Evolutionary conservation across 2,329 filamentous ascomycete genomes (phyloP).

Genomic region (Aspergillus ruber): DNA sequence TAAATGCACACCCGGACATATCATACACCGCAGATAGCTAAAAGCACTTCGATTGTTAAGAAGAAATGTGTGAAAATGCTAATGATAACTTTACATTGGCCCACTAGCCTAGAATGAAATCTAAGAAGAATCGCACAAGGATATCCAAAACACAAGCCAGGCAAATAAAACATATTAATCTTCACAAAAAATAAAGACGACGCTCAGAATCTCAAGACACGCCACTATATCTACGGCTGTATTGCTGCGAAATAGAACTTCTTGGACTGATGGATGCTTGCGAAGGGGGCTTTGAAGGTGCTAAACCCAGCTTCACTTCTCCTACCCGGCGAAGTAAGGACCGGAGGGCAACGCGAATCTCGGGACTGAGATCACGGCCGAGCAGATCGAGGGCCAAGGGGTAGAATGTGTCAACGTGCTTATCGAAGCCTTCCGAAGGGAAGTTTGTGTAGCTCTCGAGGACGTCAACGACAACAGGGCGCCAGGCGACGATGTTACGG

Average conservation of each 20-base stretch:
- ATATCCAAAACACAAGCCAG: slow-evolving; percentile 23
- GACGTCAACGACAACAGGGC: slow-evolving; percentile 93
- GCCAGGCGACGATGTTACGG: slow-evolving; percentile 93
- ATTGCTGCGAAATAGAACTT: slow-evolving; percentile 29
- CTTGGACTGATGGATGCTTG: slow-evolving; percentile 29
- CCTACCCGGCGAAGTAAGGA: slow-evolving; percentile 74
- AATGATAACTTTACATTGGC: slow-evolving; percentile 16
- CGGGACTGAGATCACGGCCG: slow-evolving; percentile 69
- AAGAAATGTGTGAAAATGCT: background rate
- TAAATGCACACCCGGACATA: no score
- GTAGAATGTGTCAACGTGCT: slow-evolving; percentile 77
- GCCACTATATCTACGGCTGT: slow-evolving; percentile 23
- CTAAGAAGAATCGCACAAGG: slow-evolving; percentile 13
- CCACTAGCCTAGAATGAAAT: slow-evolving; percentile 9
- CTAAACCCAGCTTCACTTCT: slow-evolving; percentile 57
- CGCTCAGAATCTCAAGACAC: slow-evolving; percentile 12
- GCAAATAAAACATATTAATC: slow-evolving; percentile 6
- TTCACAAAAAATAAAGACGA: slow-evolving; percentile 2
- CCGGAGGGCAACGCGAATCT: slow-evolving; percentile 72
- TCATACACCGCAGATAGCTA: background rate
- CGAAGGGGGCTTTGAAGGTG: slow-evolving; percentile 20
- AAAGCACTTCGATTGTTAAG: background rate
- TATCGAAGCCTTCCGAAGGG: slow-evolving; percentile 69
- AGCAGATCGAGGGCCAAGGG: slow-evolving; percentile 78
- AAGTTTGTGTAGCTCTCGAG: slow-evolving; percentile 88